These are phyloP conservation scores for Urochloa ruziziensis DNA, from an alignment of 176 grass and related monocot genomes.

Conservation along the genomic window DNA sequence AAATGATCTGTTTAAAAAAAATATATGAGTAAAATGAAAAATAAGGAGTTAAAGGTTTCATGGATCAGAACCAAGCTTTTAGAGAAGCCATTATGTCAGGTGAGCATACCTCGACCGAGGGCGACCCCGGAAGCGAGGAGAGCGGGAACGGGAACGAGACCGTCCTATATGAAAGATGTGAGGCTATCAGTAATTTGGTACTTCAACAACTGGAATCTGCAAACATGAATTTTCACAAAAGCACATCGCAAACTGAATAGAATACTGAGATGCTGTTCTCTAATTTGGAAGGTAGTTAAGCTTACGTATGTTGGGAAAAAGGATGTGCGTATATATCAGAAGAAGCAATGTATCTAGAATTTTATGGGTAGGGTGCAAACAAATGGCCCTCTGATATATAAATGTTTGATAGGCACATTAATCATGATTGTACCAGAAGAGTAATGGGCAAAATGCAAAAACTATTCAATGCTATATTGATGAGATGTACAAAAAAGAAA, in stretches of 20 bases:
- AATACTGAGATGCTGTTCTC: not conserved
- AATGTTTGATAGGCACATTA: not conserved
- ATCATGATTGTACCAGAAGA: not conserved
- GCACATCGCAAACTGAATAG: not conserved
- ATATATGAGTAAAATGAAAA: not conserved
- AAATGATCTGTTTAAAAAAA: conserved; percentile 49
- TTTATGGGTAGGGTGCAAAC: not conserved
- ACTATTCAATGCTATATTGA: not conserved
- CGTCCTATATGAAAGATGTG: conserved; percentile 47
- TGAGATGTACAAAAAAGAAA: not conserved
- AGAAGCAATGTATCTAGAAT: not conserved
- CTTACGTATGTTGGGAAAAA: not conserved
- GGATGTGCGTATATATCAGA: not conserved
- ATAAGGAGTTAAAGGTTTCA: not conserved
- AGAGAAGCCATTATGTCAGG: not conserved
- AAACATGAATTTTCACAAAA: not conserved
- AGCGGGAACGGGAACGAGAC: conserved; percentile 74
- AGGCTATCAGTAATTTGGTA: conserved; percentile 6
- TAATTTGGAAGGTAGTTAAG: not conserved
- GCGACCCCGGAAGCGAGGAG: conserved; percentile 63
- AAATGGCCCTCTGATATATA: not conserved
- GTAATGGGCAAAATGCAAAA: not conserved
- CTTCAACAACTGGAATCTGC: not conserved
- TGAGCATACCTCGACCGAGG: conserved; percentile 67
- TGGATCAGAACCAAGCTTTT: not conserved